Percentiles rank a stretch among this genome's conserved stretches.
These are phyloP conservation scores for Discostella pseudostelligera DNA, from an alignment of 108 stramenopile genomes.

Conservation along the genomic window DNA sequence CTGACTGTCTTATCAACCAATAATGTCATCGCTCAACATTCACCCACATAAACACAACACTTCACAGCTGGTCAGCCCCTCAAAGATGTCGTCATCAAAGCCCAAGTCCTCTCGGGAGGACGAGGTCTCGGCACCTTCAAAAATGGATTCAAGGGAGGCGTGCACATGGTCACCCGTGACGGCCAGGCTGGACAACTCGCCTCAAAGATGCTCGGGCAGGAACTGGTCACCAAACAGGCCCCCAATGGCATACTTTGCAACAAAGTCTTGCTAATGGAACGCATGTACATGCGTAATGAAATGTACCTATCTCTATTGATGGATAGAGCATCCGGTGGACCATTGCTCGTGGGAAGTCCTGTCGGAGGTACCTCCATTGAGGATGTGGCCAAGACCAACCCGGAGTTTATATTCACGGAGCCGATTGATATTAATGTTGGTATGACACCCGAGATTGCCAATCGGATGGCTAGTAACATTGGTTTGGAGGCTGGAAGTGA, in stretches of 20 bases:
- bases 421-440: slow-evolving; percentile 66
- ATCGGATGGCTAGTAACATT: slow-evolving; percentile 42
- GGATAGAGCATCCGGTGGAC: slow-evolving; percentile 74
- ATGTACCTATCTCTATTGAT: slow-evolving; percentile 83
- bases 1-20: background rate
- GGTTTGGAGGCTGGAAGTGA: slow-evolving; percentile 44
- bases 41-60: background rate
- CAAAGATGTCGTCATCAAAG: slow-evolving; percentile 73
- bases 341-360: slow-evolving; percentile 74
- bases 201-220: slow-evolving; percentile 80
- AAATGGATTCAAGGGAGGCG: slow-evolving; percentile 87
- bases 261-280: slow-evolving; percentile 79
- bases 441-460: slow-evolving; percentile 54
- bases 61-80: slow-evolving; percentile 25
- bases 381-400: slow-evolving; percentile 77
- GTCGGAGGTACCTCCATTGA: slow-evolving; percentile 81
- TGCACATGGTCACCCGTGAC: slow-evolving; percentile 70
- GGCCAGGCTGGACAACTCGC: slow-evolving; percentile 62
- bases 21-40: background rate
- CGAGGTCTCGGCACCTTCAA: slow-evolving; percentile 81
- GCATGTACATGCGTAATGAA: slow-evolving; percentile 77
- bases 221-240: slow-evolving; percentile 83
- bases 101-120: slow-evolving; percentile 86
- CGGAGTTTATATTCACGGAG: slow-evolving; percentile 72
- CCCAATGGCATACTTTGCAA: slow-evolving; percentile 49